Evolutionary conservation across 2,329 filamentous ascomycete species (phyloP).

Genomic region (Aspergillus proliferans): DNA sequence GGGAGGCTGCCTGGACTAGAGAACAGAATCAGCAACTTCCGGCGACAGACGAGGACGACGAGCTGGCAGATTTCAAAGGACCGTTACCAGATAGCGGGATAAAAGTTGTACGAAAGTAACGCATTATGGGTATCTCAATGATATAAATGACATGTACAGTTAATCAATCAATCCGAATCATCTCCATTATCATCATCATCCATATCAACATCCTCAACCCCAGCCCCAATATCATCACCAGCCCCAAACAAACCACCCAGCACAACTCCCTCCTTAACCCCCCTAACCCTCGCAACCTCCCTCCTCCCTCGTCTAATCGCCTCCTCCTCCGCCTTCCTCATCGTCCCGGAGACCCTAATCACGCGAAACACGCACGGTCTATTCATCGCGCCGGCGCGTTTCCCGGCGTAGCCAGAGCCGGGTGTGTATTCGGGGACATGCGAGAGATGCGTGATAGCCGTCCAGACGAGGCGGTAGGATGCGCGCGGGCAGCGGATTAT

Average conservation of each 20-base stretch:
- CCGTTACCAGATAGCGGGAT: slow-evolving; percentile 58
- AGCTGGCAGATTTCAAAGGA: slow-evolving; percentile 28
- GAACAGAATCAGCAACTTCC: slow-evolving; percentile 28
- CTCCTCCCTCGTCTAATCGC: slow-evolving; percentile 70
- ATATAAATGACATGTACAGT: slow-evolving; percentile 7
- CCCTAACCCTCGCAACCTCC: slow-evolving; percentile 62
- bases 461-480: slow-evolving; percentile 84
- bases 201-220: slow-evolving; percentile 44
- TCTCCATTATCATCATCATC: slow-evolving; percentile 34
- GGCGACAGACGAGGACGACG: slow-evolving; percentile 26
- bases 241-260: slow-evolving; percentile 25
- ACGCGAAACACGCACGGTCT: slow-evolving; percentile 72
- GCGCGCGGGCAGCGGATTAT: slow-evolving; percentile 79
- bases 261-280: slow-evolving; percentile 40
- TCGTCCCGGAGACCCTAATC: slow-evolving; percentile 83
- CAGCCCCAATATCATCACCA: slow-evolving; percentile 16
- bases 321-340: slow-evolving; percentile 85
- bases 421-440: slow-evolving; percentile 52
- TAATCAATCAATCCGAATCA: slow-evolving; percentile 7
- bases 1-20: slow-evolving; percentile 55
- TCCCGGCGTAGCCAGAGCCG: slow-evolving; percentile 5
- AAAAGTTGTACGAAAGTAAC: slow-evolving; percentile 60
- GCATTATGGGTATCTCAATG: slow-evolving; percentile 23
- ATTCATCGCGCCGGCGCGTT: slow-evolving; percentile 16
- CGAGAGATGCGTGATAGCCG: slow-evolving; percentile 74